These are phyloP conservation scores for Backusella tuberculispora DNA, from an alignment of 192 early-diverging fungal genomes.

Conservation along the genomic window DNA sequence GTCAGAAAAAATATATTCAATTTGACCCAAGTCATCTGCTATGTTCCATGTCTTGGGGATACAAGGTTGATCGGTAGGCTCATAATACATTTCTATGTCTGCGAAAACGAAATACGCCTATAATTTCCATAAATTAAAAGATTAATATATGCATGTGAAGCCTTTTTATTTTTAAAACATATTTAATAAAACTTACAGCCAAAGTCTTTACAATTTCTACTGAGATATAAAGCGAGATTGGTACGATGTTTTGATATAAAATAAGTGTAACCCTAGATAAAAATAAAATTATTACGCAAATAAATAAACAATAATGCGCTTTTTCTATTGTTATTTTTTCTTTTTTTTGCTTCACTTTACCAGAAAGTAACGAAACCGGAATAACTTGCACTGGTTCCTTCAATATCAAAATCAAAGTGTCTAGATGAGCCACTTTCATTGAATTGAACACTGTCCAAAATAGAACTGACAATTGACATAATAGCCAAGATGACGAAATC, in stretches of 20 bases:
- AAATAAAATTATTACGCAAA: background rate
- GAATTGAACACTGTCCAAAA: slow-evolving; percentile 67
- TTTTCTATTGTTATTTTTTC: background rate
- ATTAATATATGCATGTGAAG: slow-evolving; percentile 7
- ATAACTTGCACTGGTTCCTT: slow-evolving; percentile 54
- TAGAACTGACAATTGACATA: slow-evolving; percentile 70
- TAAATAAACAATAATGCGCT: background rate
- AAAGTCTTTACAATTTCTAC: slow-evolving; percentile 92
- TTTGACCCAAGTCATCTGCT: slow-evolving; percentile 92
- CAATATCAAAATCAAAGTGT: slow-evolving; percentile 52
- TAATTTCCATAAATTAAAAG: background rate
- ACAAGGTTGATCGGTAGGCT: slow-evolving; percentile 74
- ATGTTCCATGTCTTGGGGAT: slow-evolving; percentile 89
- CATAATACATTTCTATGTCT: slow-evolving; percentile 92
- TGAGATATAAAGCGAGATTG: slow-evolving; percentile 93
- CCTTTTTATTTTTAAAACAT: background rate
- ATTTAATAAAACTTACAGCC: slow-evolving; percentile 57
- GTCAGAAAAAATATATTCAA: slow-evolving; percentile 96
- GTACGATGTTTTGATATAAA: slow-evolving; percentile 94
- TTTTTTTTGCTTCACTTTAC: slow-evolving; percentile 30
- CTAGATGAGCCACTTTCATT: slow-evolving; percentile 56
- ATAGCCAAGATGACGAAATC: slow-evolving; percentile 83
- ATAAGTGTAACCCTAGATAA: slow-evolving; percentile 78
- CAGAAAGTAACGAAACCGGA: slow-evolving; percentile 77
- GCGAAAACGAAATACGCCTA: slow-evolving; percentile 90